Evolutionary conservation across 371 early-diverging fungal genomes (phyloP).

Genomic region (Thermomucor indicae-seudaticae): DNA sequence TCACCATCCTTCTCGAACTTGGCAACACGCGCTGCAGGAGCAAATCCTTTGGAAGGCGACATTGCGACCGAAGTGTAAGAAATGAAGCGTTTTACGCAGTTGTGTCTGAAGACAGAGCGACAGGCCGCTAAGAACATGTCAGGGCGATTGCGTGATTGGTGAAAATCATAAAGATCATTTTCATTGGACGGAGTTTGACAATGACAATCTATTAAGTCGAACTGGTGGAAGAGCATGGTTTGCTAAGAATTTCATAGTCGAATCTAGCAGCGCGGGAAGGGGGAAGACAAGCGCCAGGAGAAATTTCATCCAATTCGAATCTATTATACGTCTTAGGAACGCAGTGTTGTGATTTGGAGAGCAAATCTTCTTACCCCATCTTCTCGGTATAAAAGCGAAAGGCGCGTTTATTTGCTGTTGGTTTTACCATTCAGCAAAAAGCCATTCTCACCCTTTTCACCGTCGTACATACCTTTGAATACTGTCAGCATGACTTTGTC

Average conservation of each 20-base stretch:
- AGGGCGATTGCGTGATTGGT: too few species aligned
- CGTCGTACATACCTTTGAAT: slow-evolving; percentile 48
- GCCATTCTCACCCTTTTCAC: neutral
- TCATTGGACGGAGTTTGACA: too few species aligned
- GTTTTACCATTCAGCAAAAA: neutral
- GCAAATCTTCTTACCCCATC: slow-evolving; percentile 33
- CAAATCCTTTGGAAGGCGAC: slow-evolving; percentile 10
- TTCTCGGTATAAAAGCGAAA: slow-evolving; percentile 52
- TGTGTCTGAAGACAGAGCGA: too few species aligned
- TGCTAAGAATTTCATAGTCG: slow-evolving; percentile 59
- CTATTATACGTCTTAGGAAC: slow-evolving; percentile 16
- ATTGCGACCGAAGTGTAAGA: too few species aligned
- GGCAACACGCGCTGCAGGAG: slow-evolving; percentile 35
- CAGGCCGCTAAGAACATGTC: too few species aligned
- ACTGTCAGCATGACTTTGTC: slow-evolving; percentile 67
- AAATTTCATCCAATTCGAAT: slow-evolving; percentile 57
- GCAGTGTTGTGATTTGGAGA: neutral
- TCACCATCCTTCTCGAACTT: slow-evolving; percentile 44
- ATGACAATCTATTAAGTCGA: too few species aligned
- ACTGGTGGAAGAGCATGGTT: slow-evolving; percentile 16
- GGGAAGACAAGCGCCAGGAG: slow-evolving; percentile 51
- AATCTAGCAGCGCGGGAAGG: slow-evolving; percentile 43
- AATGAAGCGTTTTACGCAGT: too few species aligned
- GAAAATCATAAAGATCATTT: too few species aligned
- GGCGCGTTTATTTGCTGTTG: slow-evolving; percentile 48